These are phyloP conservation scores for Podila horticola DNA, from an alignment of 192 early-diverging fungal genomes.

Conservation along the genomic window DNA sequence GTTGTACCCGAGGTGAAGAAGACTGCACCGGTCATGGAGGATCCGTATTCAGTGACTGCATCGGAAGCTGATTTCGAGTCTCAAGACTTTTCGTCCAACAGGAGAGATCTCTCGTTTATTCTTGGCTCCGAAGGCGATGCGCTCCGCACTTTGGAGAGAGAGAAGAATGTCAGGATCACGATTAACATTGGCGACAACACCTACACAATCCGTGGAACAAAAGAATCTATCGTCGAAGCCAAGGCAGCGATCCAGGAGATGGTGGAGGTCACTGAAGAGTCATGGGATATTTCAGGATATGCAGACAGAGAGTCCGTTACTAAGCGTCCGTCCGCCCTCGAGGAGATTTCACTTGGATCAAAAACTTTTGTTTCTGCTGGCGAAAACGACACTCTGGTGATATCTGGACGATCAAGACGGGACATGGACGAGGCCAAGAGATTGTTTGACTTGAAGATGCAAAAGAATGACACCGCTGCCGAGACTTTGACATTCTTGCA, in stretches of 20 bases:
- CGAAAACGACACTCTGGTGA: conserved; percentile 9
- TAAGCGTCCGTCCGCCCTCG: conserved; percentile 12
- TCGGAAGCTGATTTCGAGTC: conserved; percentile 9
- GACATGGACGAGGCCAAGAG: conserved; percentile 45
- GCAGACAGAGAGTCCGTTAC: conserved; percentile 14
- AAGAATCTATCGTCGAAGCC: conserved; percentile 25
- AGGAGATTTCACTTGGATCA: conserved; percentile 44
- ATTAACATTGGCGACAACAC: conserved; percentile 45
- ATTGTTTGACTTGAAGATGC: conserved; percentile 33
- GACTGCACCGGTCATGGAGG: conserved; percentile 17
- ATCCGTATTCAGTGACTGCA: conserved; percentile 8
- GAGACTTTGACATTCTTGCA: conserved; percentile 17
- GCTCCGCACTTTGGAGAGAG: conserved; percentile 25
- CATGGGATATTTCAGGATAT: conserved; percentile 44
- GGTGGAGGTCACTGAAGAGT: conserved; percentile 37
- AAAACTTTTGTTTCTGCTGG: conserved; percentile 30
- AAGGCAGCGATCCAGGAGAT: conserved; percentile 22
- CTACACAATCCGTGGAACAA: conserved; percentile 26
- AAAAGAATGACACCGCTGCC: not conserved
- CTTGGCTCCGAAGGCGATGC: conserved; percentile 36
- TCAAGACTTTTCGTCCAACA: conserved; percentile 31
- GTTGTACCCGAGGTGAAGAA: conserved; percentile 4
- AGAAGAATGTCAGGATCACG: conserved; percentile 34
- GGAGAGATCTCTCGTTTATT: conserved; percentile 40
- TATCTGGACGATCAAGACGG: conserved; percentile 22